These are phyloP conservation scores for Zygotorulaspora mrakii DNA, from an alignment of 1,139 yeast species.

Conservation along the genomic window DNA sequence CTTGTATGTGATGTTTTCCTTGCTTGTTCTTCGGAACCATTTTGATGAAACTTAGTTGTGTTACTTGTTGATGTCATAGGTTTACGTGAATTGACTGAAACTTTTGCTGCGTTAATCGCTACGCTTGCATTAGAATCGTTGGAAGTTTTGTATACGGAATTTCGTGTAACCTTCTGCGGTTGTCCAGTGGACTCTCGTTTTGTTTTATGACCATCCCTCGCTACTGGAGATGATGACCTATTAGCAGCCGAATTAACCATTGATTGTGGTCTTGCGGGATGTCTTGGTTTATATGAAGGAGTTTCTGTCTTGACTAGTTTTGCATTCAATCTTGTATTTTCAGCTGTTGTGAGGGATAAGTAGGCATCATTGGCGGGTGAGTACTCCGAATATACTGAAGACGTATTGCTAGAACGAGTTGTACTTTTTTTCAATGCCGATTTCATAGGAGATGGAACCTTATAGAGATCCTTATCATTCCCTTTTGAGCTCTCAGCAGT, in stretches of 20 bases:
- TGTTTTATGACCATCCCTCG: conserved; percentile 14
- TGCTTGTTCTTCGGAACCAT: conserved; percentile 1
- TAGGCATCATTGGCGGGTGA: conserved; percentile 59
- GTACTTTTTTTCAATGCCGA: conserved; percentile 59
- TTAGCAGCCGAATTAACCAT: conserved; percentile 12
- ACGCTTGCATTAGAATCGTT: conserved; percentile 5
- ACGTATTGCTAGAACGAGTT: conserved; percentile 16
- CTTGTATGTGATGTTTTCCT: conserved; percentile 2
- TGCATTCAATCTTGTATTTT: conserved; percentile 69
- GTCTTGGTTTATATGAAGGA: conserved; percentile 17
- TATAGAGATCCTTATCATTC: conserved; percentile 7
- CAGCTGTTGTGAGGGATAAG: conserved; percentile 67
- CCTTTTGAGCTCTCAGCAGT: neutral
- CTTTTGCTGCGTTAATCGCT: conserved; percentile 11
- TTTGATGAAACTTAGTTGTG: neutral
- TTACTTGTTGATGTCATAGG: conserved; percentile 1
- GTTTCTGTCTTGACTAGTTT: conserved; percentile 44
- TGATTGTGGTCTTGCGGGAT: conserved; percentile 25
- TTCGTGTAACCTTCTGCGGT: conserved; percentile 3
- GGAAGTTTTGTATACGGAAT: conserved; percentile 3
- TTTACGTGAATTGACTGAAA: conserved; percentile 5
- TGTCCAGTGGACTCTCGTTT: conserved; percentile 16
- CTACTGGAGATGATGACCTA: conserved; percentile 16
- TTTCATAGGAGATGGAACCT: conserved; percentile 46
- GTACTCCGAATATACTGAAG: conserved; percentile 15